Base-by-base conservation (phyloP, 2,329 filamentous ascomycete species). In the Helotiales sp. region DNA sequence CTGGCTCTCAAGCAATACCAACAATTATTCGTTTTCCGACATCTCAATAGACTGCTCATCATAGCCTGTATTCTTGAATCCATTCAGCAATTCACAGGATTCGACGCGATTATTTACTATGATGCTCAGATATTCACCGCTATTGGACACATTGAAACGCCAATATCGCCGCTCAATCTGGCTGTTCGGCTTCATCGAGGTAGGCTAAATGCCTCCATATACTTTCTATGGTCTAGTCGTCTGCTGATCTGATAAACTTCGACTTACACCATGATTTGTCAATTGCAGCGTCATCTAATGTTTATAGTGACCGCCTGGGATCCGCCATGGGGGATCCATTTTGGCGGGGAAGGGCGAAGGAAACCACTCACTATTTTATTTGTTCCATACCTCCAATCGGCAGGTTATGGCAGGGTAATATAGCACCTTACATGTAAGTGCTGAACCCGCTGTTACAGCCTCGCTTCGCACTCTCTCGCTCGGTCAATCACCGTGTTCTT, bases 81-180 rank as follows among this genome's bases (percentile, higher is more conserved):
- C 10, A 40, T 40, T 13, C 34, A 40, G 11, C 34, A 40, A 40
- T 40, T 40, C 10, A 40, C 34, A 40, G 34, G 34, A 11, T 11
- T 40, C 11, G 15, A 40, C 34, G 34, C 34, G 11, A 40, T 40
- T 15, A 40, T 40, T 13, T 40, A 40, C 34, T 40, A 40, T 40
- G 34, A 7, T 40, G 8, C 34, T 7, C 34, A 40, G 11, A 40
- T 40, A 11, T 40, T 40, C 34, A 40, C 34, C 34, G 34, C 34
- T 13, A 40, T 40, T 40, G 34, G 34, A 8, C 47, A 50, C 24
- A 5, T 6, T 50, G 47, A 50, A 50, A 50, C 47, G 24, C 24
- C 47, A 37, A 57, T 57, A 57, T 57, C 17, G 34, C 54, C 20
- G 30, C 28, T 34, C n/a, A 34, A 57, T 57, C 30, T 57, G 28